These are phyloP conservation scores for Jacaranda copaia DNA, from an alignment of 257 asterid genomes.

Conservation along the genomic window DNA sequence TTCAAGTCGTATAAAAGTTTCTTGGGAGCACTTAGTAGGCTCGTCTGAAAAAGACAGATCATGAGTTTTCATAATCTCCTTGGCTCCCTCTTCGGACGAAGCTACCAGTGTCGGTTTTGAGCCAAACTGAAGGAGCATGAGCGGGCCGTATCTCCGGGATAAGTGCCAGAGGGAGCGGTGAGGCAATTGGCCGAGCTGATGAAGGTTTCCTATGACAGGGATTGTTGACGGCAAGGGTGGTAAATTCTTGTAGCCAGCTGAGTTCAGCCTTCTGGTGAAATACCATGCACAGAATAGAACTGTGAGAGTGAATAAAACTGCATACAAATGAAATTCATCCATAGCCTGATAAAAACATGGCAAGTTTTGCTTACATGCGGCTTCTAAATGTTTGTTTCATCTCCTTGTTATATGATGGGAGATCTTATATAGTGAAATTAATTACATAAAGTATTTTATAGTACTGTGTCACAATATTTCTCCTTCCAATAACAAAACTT, in stretches of 20 bases:
- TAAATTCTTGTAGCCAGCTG: neutral
- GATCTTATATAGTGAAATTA: no score
- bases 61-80: slow-evolving; percentile 29
- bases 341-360: no score
- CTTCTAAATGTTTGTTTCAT: no score
- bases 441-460: no score
- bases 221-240: slow-evolving; percentile 51
- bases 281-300: no score
- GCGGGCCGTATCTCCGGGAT: slow-evolving; percentile 39
- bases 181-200: slow-evolving; percentile 37
- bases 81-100: slow-evolving; percentile 43
- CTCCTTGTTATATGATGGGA: no score
- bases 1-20: slow-evolving; percentile 28
- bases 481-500: no score
- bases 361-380: no score
- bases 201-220: slow-evolving; percentile 51
- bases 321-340: no score
- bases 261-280: neutral
- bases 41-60: slow-evolving; percentile 36
- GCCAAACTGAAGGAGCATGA: slow-evolving; percentile 53
- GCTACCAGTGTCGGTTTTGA: slow-evolving; percentile 28
- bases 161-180: slow-evolving; percentile 35
- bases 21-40: slow-evolving; percentile 3
- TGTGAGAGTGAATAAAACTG: no score
- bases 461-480: no score